Evolutionary conservation across 495 filamentous ascomycete species (phyloP), one percentile per base, ranked within the genome.

Genomic region (Lepraria neglecta): DNA sequence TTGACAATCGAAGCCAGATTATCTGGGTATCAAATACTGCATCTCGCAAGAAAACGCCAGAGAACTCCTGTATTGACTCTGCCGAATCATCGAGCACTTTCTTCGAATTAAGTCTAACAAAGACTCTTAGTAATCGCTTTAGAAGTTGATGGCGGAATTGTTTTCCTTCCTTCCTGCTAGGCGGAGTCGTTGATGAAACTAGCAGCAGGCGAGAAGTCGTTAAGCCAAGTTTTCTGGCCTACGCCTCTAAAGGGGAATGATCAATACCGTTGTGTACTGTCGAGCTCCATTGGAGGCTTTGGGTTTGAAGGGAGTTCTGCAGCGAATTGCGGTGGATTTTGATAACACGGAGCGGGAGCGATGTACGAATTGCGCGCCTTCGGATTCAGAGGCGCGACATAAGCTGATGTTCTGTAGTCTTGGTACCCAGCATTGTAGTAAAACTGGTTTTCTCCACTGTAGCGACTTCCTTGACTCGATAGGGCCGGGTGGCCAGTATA

Each of bases 231-330:
- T 31, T 44, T 17, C 7, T 4, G 40, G 24, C 42, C 24, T 4
- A 3, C 27, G 10, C 27, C 31, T 15, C 11, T 35, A 3, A 11
- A 3, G 38, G 5, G n/a, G 24, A 17, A 14, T 50, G 24, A 60
- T n/a, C 33, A 15, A 44, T 28, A 53, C 3, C 47, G 48, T 30
- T 12, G 35, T 17, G 38, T 53, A 12, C 24, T 53, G 21, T 53
- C 58, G 27, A 60, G 38, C 42, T 60, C 58, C 58, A 45, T 53
- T 24, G 58, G 48, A 9, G 21, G 17, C 4, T 31, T 44, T 10
- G 48, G 15, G 31, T 53, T 15, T 33, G 46, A 40, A 44, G 58
- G 58, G 15, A 60, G 58, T 35, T 60, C 58, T 42, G 31, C 47
- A 27, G 47, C 38, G 42, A 60, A 60, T 6, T 45, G 38, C 30